phyloP scores from a whole-genome alignment of 768 basidiomycete genomes.

The Boletus patriciae region DNA sequence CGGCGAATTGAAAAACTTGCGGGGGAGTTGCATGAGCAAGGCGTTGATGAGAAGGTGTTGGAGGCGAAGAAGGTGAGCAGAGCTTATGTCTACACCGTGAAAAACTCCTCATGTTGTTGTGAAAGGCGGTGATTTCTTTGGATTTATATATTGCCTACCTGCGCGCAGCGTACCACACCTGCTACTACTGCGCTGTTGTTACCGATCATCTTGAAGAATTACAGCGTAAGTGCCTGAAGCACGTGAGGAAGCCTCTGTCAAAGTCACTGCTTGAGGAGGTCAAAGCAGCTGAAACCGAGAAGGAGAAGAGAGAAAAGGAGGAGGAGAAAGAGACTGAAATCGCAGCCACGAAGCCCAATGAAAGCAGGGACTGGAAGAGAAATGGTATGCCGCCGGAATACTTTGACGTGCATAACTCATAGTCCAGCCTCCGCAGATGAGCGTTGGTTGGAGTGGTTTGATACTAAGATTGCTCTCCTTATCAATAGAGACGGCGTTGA shows the following conservation, averaged over 20 bases:
- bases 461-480: conserved; percentile 79
- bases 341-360: conserved; percentile 36
- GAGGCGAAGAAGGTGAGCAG: conserved; percentile 68
- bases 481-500: conserved; percentile 80
- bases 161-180: conserved; percentile 88
- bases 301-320: conserved; percentile 49
- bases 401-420: conserved; percentile 11
- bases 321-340: conserved; percentile 43
- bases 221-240: conserved; percentile 91
- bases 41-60: conserved; percentile 63
- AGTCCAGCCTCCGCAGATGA: conserved; percentile 54
- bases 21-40: conserved; percentile 67
- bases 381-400: conserved; percentile 51
- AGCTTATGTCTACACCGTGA: conserved; percentile 12
- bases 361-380: conserved; percentile 55
- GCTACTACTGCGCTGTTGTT: conserved; percentile 96
- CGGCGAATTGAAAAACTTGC: conserved; percentile 76
- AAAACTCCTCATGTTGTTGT: conserved; percentile 22
- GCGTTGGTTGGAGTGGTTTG: conserved; percentile 87
- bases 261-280: conserved; percentile 61
- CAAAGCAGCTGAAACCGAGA: conserved; percentile 54
- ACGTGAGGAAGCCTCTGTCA: conserved; percentile 76
- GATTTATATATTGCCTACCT: conserved; percentile 94
- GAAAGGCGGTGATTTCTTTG: conserved; percentile 73
- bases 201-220: conserved; percentile 94